These are phyloP conservation scores for Tulasnella sp. DNA, from an alignment of 768 basidiomycete genomes.

Conservation along the genomic window DNA sequence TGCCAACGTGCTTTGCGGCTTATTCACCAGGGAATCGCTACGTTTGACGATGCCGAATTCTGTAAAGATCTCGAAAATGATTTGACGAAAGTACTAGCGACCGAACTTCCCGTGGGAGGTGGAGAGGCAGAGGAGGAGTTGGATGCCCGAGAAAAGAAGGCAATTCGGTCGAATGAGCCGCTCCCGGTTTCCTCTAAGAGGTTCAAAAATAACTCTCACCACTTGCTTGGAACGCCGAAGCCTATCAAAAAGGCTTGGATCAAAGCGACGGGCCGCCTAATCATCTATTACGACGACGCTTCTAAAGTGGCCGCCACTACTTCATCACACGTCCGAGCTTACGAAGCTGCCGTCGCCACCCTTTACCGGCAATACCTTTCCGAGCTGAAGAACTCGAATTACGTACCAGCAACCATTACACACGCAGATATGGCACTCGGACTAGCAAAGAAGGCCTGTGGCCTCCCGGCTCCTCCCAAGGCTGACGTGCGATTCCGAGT, in stretches of 20 bases:
- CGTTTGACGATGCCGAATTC: neutral
- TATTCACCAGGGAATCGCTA: neutral
- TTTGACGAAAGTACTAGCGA: neutral
- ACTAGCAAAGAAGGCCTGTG: slow-evolving; percentile 46
- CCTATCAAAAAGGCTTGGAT: slow-evolving; percentile 35
- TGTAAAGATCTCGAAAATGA: neutral
- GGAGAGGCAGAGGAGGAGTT: neutral
- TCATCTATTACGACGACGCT: slow-evolving; percentile 37
- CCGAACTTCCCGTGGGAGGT: neutral
- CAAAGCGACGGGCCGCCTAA: slow-evolving; percentile 33
- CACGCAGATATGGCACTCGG: slow-evolving; percentile 47
- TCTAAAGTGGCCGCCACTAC: slow-evolving; percentile 40
- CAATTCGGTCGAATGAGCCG: neutral
- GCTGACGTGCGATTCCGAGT: slow-evolving; percentile 53
- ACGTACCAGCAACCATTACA: slow-evolving; percentile 36
- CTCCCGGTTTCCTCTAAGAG: neutral
- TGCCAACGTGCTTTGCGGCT: slow-evolving; percentile 35
- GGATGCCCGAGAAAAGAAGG: neutral
- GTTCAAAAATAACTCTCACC: neutral
- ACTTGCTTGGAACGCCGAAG: slow-evolving; percentile 24
- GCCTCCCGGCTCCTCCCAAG: slow-evolving; percentile 45
- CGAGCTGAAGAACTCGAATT: neutral
- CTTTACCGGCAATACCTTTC: slow-evolving; percentile 45
- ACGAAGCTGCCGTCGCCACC: slow-evolving; percentile 51
- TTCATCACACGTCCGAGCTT: slow-evolving; percentile 50